phyloP scores from a whole-genome alignment of 805 yeast genomes.

The Priceomyces carsonii region DNA sequence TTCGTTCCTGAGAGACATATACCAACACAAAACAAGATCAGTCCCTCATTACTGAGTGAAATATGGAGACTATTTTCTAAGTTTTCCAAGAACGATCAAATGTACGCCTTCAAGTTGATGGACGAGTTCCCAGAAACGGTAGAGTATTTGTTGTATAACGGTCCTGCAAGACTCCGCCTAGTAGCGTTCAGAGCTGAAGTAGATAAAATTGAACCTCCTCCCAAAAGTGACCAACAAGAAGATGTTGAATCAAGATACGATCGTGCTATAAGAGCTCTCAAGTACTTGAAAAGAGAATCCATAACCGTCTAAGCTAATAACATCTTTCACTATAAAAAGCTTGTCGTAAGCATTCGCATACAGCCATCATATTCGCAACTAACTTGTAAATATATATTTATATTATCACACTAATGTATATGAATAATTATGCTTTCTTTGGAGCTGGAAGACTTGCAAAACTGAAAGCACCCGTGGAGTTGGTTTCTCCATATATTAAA shows the following conservation, averaged over 20 bases:
- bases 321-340: no score
- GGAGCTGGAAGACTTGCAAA: conserved; percentile 25
- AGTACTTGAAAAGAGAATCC: conserved; percentile 9
- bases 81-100: conserved; percentile 16
- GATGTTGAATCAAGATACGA: conserved; percentile 20
- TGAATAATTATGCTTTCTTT: conserved; percentile 7
- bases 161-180: conserved; percentile 17
- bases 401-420: no score
- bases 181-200: conserved; percentile 23
- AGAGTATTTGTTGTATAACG: conserved; percentile 26
- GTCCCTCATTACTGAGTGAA: conserved; percentile 14
- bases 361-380: no score
- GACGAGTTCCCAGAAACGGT: conserved; percentile 35
- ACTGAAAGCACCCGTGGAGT: conserved; percentile 23
- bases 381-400: conserved; percentile 9
- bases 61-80: conserved; percentile 18
- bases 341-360: no score
- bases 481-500: conserved; percentile 62
- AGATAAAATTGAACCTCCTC: conserved; percentile 19
- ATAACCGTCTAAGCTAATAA: conserved; percentile 2
- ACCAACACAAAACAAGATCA: conserved; percentile 21
- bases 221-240: conserved; percentile 16
- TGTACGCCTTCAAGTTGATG: conserved; percentile 27
- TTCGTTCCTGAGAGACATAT: conserved; percentile 32
- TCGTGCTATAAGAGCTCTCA: conserved; percentile 25